phyloP scores from a whole-genome alignment of 495 filamentous ascomycete genomes.

The Penicillium diatomitis region DNA sequence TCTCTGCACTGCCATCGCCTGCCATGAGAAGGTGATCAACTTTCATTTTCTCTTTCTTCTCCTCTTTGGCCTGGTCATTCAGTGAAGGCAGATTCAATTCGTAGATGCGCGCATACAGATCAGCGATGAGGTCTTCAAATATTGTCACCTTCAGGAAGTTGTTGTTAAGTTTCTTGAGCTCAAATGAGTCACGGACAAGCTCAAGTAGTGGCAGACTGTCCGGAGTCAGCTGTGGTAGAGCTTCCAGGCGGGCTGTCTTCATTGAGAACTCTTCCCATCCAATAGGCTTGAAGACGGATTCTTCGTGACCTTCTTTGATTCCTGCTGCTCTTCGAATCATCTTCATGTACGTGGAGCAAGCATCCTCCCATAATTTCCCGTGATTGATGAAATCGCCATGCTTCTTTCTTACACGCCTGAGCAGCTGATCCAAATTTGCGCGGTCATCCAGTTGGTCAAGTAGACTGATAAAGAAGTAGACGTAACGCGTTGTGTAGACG shows the following conservation, averaged over 20 bases:
- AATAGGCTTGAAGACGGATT: conserved; percentile 72
- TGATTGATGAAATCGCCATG: conserved; percentile 81
- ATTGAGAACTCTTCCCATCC: conserved; percentile 70
- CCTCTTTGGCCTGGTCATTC: conserved; percentile 38
- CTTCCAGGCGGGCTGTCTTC: conserved; percentile 46
- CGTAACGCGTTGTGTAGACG: conserved; percentile 87
- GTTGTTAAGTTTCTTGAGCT: conserved; percentile 85
- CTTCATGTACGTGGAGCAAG: conserved; percentile 63
- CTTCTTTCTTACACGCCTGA: conserved; percentile 74
- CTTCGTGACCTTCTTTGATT: conserved; percentile 58
- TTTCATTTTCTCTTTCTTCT: conserved; percentile 48
- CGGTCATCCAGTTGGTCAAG: conserved; percentile 70
- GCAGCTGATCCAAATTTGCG: conserved; percentile 66
- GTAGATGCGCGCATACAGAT: conserved; percentile 79
- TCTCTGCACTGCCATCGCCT: conserved; percentile 27
- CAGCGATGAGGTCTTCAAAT: conserved; percentile 84
- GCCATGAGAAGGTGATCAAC: conserved; percentile 47
- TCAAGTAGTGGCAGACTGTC: conserved; percentile 45
- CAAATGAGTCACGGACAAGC: conserved; percentile 71
- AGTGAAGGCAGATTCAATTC: conserved; percentile 41
- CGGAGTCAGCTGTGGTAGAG: conserved; percentile 33
- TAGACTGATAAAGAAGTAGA: conserved; percentile 66
- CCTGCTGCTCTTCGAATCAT: conserved; percentile 58
- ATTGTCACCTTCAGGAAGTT: conserved; percentile 72
- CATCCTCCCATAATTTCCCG: conserved; percentile 71